Percentiles rank a stretch among this genome's conserved stretches.
phyloP scores from a whole-genome alignment of 345 rosid species.

The Crucihimalaya himalaica region DNA sequence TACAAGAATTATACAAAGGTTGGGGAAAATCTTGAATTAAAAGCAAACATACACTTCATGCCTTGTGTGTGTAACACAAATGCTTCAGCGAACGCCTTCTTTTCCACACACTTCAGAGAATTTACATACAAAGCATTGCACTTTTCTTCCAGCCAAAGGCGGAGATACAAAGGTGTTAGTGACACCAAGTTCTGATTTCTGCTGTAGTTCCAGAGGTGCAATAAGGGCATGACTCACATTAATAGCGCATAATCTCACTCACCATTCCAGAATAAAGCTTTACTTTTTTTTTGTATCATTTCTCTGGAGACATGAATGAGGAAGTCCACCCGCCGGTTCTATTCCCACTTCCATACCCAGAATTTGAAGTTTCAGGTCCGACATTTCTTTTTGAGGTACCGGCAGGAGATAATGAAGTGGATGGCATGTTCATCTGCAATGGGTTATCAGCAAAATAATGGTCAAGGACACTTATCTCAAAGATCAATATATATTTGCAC shows the following conservation, averaged over 20 bases:
- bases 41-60: conserved; percentile 39
- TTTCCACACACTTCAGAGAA: conserved; percentile 37
- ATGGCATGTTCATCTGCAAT: conserved; percentile 55
- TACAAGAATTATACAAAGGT: conserved; percentile 32
- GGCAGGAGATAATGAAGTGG: conserved; percentile 59
- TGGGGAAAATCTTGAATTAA: conserved; percentile 25
- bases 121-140: conserved; percentile 40
- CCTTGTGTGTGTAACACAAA: conserved; percentile 24
- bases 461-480: background rate
- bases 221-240: conserved; percentile 34
- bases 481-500: conserved; percentile 10
- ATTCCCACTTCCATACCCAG: conserved; percentile 54
- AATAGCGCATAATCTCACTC: conserved; percentile 31
- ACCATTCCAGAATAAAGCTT: conserved; percentile 6
- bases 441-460: background rate
- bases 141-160: conserved; percentile 42
- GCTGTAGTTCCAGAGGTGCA: conserved; percentile 4
- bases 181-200: conserved; percentile 6
- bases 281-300: conserved; percentile 39
- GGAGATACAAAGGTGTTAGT: conserved; percentile 18
- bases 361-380: conserved; percentile 54
- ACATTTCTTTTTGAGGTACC: conserved; percentile 66
- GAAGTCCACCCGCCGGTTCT: conserved; percentile 71
- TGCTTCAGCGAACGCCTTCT: conserved; percentile 24
- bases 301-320: conserved; percentile 71